Evolutionary conservation across 2,329 filamentous ascomycete genomes (phyloP).

Genomic region (Bipolaris gigantea): DNA sequence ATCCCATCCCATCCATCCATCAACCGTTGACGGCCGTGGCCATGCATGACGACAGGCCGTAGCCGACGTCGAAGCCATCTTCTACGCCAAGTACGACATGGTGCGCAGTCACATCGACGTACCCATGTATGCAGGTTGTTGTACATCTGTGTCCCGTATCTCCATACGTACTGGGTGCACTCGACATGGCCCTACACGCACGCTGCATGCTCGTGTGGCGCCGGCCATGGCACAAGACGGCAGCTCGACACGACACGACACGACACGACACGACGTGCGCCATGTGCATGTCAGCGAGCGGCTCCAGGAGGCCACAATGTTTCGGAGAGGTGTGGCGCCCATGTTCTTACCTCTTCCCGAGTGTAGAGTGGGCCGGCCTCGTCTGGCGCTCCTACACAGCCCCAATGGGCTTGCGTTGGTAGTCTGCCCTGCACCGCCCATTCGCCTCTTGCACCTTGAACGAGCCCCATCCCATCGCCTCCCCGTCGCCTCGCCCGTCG

Average conservation of each 20-base stretch:
- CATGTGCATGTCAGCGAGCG: background rate
- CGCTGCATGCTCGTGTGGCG: too few relatives aligned
- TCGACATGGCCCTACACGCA: too few relatives aligned
- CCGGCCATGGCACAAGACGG: too few relatives aligned
- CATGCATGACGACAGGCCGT: too few relatives aligned
- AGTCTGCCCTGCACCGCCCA: conserved; percentile 4
- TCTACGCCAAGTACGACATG: too few relatives aligned
- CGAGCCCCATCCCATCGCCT: background rate
- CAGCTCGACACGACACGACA: background rate
- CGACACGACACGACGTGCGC: too few relatives aligned
- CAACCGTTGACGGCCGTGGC: background rate
- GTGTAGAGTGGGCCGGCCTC: background rate
- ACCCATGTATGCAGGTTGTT: too few relatives aligned
- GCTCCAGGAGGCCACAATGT: background rate
- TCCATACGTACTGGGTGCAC: too few relatives aligned
- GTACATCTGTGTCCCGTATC: too few relatives aligned
- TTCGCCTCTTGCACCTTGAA: background rate
- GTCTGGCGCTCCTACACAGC: conserved; percentile 8
- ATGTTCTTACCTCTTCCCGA: background rate
- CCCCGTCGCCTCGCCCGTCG: background rate
- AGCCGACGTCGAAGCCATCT: too few relatives aligned
- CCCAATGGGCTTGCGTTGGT: conserved; percentile 12
- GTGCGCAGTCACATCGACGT: too few relatives aligned
- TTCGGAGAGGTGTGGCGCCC: background rate
- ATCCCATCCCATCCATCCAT: background rate